Percentiles rank a stretch among this genome's conserved stretches.
phyloP scores from a whole-genome alignment of 78 protist genomes.

The Dictyostelium firmibasis region DNA sequence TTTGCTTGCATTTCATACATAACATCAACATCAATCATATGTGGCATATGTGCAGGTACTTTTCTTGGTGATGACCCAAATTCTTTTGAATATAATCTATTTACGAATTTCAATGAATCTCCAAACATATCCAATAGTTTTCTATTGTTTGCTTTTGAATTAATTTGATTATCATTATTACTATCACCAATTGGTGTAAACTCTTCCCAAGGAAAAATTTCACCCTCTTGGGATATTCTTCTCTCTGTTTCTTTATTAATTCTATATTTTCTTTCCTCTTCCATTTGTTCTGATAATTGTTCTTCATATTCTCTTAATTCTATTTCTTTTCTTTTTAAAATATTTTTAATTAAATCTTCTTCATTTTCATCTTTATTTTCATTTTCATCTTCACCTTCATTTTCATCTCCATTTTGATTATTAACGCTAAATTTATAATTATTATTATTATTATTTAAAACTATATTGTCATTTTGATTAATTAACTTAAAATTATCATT shows the following conservation, averaged over 20 bases:
- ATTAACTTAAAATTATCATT: background rate
- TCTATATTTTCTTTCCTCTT: slow-evolving; percentile 17
- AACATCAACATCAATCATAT: slow-evolving; percentile 89
- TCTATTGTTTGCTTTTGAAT: background rate
- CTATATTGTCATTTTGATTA: background rate
- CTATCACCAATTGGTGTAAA: background rate
- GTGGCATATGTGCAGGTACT: slow-evolving; percentile 98
- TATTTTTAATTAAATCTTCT: background rate
- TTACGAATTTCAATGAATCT: slow-evolving; percentile 87
- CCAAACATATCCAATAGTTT: slow-evolving; percentile 81
- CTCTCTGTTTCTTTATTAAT: slow-evolving; percentile 25
- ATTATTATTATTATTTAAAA: background rate
- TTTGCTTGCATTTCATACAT: slow-evolving; percentile 86
- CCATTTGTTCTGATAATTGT: background rate
- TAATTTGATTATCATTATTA: background rate
- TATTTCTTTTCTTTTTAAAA: background rate
- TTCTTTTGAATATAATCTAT: slow-evolving; percentile 76
- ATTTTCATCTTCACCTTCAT: background rate
- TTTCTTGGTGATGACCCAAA: slow-evolving; percentile 88
- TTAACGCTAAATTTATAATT: background rate
- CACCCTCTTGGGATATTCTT: slow-evolving; percentile 42
- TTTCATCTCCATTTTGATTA: background rate
- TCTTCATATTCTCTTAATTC: background rate
- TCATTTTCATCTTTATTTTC: background rate
- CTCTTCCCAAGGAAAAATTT: slow-evolving; percentile 71